Base-by-base conservation (phyloP, 177 flowering plant genomes). In the Vitis hybrid region DNA sequence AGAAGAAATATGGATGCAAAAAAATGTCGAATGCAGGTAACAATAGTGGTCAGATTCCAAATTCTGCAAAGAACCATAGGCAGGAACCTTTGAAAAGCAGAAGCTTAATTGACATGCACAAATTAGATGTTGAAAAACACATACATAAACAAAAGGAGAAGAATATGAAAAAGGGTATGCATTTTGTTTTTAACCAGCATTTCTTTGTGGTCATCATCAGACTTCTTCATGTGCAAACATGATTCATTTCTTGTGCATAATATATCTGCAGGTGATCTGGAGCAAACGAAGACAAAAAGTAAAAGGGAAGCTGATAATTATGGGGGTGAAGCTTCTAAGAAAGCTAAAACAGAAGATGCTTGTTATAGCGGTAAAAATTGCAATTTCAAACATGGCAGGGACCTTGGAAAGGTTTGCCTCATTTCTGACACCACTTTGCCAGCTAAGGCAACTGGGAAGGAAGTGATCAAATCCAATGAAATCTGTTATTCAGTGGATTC, bases 261-360 rank as follows among this genome's bases (percentile, higher is more conserved):
- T 60, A 60, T 72, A 8, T 64, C 2, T 70, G 71, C 82, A 88
- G 97, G 82, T 76, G 80, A 70, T 64, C 77, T 62, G 19, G 81
- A 80, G 76, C 78, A 67, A 64, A 66, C 66, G 64, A 84, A 80
- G 68, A 29, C 62, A 55, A 84, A 79, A 67, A 75, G 57, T 60
- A 84, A 84, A 79, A 78, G 84, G 74, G 77, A 70, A 18, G 75
- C 72, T 62, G 80, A 79, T 60, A 80, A 75, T 53, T 71, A 77
- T 79, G 79, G 55, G 50, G 62, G 19, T 75, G 77, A 26, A 73
- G 56, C 62, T 56, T 74, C 79, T 15, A 87, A 88, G 77, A 88
- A 75, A 74, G 55, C 59, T 21, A 89, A 85, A 80, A 74, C 64
- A 52, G 85, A 77, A 14, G 77, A 14, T 52, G 56, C 39, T 12